phyloP scores from a whole-genome alignment of 768 basidiomycete species.

The Trichaptum fuscoviolaceum region DNA sequence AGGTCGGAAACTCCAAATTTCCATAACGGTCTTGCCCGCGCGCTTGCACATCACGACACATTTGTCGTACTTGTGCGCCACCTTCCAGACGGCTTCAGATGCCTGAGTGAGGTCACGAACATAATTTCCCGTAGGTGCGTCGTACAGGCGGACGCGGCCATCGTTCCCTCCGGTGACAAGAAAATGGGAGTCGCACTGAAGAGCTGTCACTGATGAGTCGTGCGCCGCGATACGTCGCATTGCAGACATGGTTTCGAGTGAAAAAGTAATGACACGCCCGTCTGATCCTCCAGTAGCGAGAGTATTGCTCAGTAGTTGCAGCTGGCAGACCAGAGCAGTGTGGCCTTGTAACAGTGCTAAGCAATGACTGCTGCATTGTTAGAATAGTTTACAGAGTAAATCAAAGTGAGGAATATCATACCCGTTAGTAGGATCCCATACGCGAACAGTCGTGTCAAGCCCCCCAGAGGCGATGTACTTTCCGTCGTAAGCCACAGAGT shows the following conservation, averaged over 20 bases:
- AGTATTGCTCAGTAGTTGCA: slow-evolving; percentile 66
- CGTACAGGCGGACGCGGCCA: slow-evolving; percentile 74
- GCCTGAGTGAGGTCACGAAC: slow-evolving; percentile 75
- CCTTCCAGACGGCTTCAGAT: slow-evolving; percentile 86
- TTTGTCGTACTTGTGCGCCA: slow-evolving; percentile 64
- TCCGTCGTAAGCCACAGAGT: slow-evolving; percentile 89
- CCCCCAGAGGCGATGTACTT: slow-evolving; percentile 76
- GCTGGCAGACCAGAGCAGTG: slow-evolving; percentile 86
- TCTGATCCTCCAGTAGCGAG: slow-evolving; percentile 87
- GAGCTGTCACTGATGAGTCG: slow-evolving; percentile 78
- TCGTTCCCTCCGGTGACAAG: slow-evolving; percentile 85
- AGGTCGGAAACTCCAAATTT: slow-evolving; percentile 77
- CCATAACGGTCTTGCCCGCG: slow-evolving; percentile 77
- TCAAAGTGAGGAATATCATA: slow-evolving; percentile 31
- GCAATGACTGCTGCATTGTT: slow-evolving; percentile 52
- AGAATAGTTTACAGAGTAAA: not conserved
- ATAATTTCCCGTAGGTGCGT: slow-evolving; percentile 55
- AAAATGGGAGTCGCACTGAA: slow-evolving; percentile 82
- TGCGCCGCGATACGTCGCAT: slow-evolving; percentile 79
- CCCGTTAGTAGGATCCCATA: slow-evolving; percentile 89
- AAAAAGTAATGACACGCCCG: slow-evolving; percentile 75
- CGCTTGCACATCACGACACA: slow-evolving; percentile 80
- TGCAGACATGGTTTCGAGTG: slow-evolving; percentile 38
- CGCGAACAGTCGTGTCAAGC: slow-evolving; percentile 88
- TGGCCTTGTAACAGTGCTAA: slow-evolving; percentile 85